Percentiles rank a stretch among this genome's conserved stretches.
Evolutionary conservation across 1,284 basidiomycete genomes (phyloP).

Genomic region (Ustilago sp.): DNA sequence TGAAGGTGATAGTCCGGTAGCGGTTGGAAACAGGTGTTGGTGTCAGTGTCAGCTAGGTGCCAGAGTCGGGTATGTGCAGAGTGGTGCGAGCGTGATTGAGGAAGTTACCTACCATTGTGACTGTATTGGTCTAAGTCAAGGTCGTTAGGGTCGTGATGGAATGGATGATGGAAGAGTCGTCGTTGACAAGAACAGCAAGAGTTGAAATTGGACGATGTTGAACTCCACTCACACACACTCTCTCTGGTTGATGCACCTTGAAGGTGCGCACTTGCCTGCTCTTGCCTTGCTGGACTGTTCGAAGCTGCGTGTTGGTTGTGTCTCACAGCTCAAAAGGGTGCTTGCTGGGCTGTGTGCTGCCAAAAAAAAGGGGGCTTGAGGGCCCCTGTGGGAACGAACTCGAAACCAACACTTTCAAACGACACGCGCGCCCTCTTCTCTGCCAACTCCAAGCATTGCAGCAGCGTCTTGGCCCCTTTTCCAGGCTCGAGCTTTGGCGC

Average conservation of each 20-base stretch:
- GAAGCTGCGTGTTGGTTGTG: slow-evolving; percentile 6
- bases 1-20: not conserved
- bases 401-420: not conserved
- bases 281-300: slow-evolving; percentile 1
- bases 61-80: not conserved
- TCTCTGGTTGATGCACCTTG: not conserved
- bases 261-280: not conserved
- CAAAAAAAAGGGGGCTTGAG: not conserved
- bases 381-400: not conserved
- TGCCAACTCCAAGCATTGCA: not conserved
- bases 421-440: slow-evolving; percentile 1
- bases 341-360: not conserved
- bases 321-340: not conserved
- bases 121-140: not conserved
- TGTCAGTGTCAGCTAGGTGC: not conserved
- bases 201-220: not conserved
- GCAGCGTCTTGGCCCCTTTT: slow-evolving; percentile 1
- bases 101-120: slow-evolving; percentile 19
- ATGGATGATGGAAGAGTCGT: not conserved
- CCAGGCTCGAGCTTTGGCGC: slow-evolving; percentile 1
- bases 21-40: not conserved
- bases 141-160: slow-evolving; percentile 3
- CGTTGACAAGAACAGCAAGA: slow-evolving; percentile 1
- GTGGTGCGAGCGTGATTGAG: no score
- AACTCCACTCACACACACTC: slow-evolving; percentile 5